Evolutionary conservation across 139 green algal genomes (phyloP).

Genomic region (Chlorella sp.): DNA sequence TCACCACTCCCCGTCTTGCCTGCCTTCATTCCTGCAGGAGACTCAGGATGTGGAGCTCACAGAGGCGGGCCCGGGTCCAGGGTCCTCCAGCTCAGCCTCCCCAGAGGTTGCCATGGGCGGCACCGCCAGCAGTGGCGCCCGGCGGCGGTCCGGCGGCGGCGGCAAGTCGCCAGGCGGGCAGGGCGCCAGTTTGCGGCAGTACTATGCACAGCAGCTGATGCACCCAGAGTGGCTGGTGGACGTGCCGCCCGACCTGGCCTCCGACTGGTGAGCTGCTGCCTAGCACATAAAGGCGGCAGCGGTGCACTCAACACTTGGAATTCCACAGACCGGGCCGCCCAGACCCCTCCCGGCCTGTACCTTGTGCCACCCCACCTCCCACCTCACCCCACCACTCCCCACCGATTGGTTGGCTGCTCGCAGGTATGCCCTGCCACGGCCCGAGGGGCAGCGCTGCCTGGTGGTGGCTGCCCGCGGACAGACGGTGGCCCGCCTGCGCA

Average conservation of each 20-base stretch:
- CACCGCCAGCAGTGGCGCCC: not conserved
- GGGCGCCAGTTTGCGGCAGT: constrained; percentile 7
- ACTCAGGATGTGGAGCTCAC: not conserved
- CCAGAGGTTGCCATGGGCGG: constrained; percentile 15
- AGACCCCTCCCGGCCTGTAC: not conserved
- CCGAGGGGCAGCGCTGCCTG: constrained; percentile 88
- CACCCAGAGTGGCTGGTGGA: constrained; percentile 92
- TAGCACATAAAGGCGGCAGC: no score
- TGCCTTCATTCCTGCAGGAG: not conserved
- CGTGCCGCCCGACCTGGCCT: constrained; percentile 74
- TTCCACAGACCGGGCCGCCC: no score
- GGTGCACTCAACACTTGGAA: no score
- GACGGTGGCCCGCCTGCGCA: constrained; percentile 60
- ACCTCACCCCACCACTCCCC: not conserved
- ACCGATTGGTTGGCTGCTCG: not conserved
- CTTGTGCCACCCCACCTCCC: not conserved
- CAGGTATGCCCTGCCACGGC: constrained; percentile 85
- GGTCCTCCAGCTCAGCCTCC: not conserved
- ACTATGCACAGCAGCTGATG: constrained; percentile 84
- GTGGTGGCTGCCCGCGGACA: constrained; percentile 65
- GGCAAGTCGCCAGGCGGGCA: not conserved
- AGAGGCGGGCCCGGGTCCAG: not conserved
- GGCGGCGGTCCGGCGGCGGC: not conserved
- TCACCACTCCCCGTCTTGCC: no score
- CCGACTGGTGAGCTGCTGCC: constrained; percentile 66